A percentile compares a stretch with the other conserved stretches of the same genome.
Conservation (phyloP, 768 basidiomycete genomes). For the Leccinum boreale region DNA sequence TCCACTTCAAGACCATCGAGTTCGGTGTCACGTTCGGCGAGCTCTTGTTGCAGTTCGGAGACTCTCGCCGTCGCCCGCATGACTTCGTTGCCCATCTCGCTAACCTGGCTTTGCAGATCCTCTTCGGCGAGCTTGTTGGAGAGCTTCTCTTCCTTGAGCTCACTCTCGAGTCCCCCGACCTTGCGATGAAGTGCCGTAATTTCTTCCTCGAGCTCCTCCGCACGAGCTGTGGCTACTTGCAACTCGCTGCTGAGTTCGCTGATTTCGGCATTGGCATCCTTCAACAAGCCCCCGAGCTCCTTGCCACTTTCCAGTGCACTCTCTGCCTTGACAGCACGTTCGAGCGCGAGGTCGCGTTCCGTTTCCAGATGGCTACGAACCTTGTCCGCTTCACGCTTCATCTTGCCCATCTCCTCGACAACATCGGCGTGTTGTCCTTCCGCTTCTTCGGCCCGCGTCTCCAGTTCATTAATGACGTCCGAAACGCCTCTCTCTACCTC, state of each 20-base stretch:
- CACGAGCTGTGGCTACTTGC: conserved; percentile 47
- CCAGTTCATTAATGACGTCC: conserved; percentile 62
- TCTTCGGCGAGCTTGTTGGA: conserved; percentile 36
- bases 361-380: conserved; percentile 43
- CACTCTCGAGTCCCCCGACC: conserved; percentile 55
- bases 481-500: conserved; percentile 72
- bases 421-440: conserved; percentile 44
- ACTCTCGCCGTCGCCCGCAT: conserved; percentile 34
- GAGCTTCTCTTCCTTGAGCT: conserved; percentile 52
- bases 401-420: conserved; percentile 36
- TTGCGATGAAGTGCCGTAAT: conserved; percentile 47
- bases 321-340: conserved; percentile 65
- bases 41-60: conserved; percentile 44
- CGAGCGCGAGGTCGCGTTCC: conserved; percentile 53
- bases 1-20: conserved; percentile 38
- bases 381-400: conserved; percentile 45
- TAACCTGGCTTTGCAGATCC: conserved; percentile 36
- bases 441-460: conserved; percentile 50
- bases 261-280: conserved; percentile 61
- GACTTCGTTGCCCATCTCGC: conserved; percentile 29
- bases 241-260: conserved; percentile 55
- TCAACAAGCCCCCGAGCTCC: conserved; percentile 66
- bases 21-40: conserved; percentile 36
- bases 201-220: conserved; percentile 62
- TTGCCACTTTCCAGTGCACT: conserved; percentile 56